A percentile compares a stretch with the other conserved stretches of the same genome.
Evolutionary conservation across 352 stramenopile species (phyloP).

Genomic region (Aphanomyces euteiches): DNA sequence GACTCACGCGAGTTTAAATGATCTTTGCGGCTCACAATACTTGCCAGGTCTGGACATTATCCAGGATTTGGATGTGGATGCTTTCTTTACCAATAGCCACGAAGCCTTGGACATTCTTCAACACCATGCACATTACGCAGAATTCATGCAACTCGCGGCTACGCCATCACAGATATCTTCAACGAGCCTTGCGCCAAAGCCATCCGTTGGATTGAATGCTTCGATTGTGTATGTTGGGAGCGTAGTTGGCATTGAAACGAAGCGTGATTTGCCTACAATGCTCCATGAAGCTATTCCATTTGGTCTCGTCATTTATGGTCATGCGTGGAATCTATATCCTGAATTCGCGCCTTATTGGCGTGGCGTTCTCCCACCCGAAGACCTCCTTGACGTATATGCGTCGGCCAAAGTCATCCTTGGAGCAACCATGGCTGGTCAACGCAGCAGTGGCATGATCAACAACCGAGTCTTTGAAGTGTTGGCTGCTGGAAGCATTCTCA

Average conservation of each 20-base stretch:
- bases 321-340: constrained; percentile 30
- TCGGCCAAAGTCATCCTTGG: constrained; percentile 33
- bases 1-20: background rate
- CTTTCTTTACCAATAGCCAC: constrained; percentile 38
- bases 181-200: too few species aligned
- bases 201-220: too few species aligned
- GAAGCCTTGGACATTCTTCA: constrained; percentile 20
- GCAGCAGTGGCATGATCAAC: constrained; percentile 38
- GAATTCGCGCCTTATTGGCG: constrained; percentile 30
- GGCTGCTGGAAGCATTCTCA: constrained; percentile 33
- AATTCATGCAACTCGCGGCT: constrained; percentile 24
- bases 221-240: constrained; percentile 37
- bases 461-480: constrained; percentile 42
- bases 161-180: background rate
- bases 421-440: constrained; percentile 37
- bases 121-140: constrained; percentile 25
- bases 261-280: constrained; percentile 35
- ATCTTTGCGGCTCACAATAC: background rate
- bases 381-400: constrained; percentile 32
- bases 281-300: constrained; percentile 33
- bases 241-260: constrained; percentile 34
- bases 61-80: constrained; percentile 36
- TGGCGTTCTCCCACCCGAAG: constrained; percentile 32
- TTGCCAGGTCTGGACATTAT: constrained; percentile 29
- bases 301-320: constrained; percentile 36